Base-by-base conservation (phyloP, 1,284 basidiomycete genomes). In the Cutaneotrichosporon mucoides region DNA sequence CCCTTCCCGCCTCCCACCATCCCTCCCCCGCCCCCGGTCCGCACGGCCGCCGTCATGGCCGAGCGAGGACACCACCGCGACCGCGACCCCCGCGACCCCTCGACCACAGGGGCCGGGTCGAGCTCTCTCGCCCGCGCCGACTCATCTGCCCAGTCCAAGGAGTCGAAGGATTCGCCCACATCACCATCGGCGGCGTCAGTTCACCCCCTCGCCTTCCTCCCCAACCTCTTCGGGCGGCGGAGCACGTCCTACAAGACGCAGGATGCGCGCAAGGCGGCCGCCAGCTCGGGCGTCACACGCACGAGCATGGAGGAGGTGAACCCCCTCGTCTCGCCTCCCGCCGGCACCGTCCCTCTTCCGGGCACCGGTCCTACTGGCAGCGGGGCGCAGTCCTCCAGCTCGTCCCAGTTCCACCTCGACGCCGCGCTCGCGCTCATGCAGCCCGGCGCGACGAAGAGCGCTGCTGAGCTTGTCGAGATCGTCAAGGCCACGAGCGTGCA, bases 401-500 rank as follows among this genome's bases (percentile, higher is more conserved):
- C 62, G 4, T 48, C 59, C 2, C 63, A 66, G 8, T 76, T 76
- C 58, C 62, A 75, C 56, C 62, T 73, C 24, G 65, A 70, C 33
- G 48, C 63, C 24, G 71, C 71, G 2, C 68, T 76, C 11, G 51
- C 60, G 5, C 52, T 70, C 34, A 70, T 76, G 66, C 60, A 69
- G 46, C 61, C 66, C 10, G 69, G 63, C 10, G 64, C 64, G 2
- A 60, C 63, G 1, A 62, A 65, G 34, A 57, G 59, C 4, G 49
- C 50, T 13, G 64, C 65, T 33, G 67, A 68, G 56, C 56, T 69
- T 3, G 60, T 63, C 43, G 71, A 73, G 45, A 64, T 66, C 11
- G 64, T 74, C 52, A 73, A 75, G 42, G 65, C 68, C 3, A 73
- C 68, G 4, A 69, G 70, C 6, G 66, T 72, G 0, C 67, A 68